These are phyloP conservation scores for Rusavskia elegans DNA, from an alignment of 495 filamentous ascomycete species.

Conservation along the genomic window DNA sequence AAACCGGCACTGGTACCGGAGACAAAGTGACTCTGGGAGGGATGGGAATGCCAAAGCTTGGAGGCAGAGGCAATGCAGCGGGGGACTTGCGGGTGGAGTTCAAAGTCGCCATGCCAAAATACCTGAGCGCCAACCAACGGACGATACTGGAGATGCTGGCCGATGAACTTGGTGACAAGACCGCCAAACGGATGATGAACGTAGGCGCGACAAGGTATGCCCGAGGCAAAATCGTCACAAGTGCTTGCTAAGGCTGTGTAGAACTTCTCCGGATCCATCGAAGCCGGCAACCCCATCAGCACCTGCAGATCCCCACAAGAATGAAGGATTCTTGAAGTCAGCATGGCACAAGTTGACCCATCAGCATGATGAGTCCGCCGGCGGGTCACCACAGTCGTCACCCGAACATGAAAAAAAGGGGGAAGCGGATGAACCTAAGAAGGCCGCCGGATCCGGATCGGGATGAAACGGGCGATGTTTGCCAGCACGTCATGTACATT, in stretches of 20 bases:
- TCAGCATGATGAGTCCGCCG: slow-evolving; percentile 38
- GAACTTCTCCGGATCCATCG: not conserved
- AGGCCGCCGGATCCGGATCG: slow-evolving; percentile 38
- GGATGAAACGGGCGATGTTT: not conserved
- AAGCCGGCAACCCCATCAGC: slow-evolving; percentile 1
- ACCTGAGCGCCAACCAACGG: slow-evolving; percentile 73
- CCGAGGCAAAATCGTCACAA: not conserved
- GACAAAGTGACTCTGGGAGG: slow-evolving; percentile 75
- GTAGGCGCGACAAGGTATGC: slow-evolving; percentile 35
- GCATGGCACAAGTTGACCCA: slow-evolving; percentile 80
- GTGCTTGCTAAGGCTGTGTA: slow-evolving; percentile 1
- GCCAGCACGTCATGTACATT: not conserved
- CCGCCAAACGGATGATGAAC: slow-evolving; percentile 83
- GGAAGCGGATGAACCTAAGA: slow-evolving; percentile 38
- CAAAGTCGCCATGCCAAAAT: slow-evolving; percentile 89
- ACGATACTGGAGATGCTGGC: slow-evolving; percentile 88
- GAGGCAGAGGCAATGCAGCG: slow-evolving; percentile 32
- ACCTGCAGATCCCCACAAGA: slow-evolving; percentile 30
- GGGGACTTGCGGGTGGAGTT: slow-evolving; percentile 90
- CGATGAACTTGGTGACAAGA: slow-evolving; percentile 84
- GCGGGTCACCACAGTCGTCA: slow-evolving; percentile 17
- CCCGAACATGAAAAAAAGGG: slow-evolving; percentile 21
- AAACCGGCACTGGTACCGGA: slow-evolving; percentile 80
- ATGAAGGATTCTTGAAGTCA: slow-evolving; percentile 74
- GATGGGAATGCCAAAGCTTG: slow-evolving; percentile 81